A percentile compares a stretch with the other conserved stretches of the same genome.
Evolutionary conservation across 768 basidiomycete species (phyloP).

Genomic region (Leucosporidium yakuticum): DNA sequence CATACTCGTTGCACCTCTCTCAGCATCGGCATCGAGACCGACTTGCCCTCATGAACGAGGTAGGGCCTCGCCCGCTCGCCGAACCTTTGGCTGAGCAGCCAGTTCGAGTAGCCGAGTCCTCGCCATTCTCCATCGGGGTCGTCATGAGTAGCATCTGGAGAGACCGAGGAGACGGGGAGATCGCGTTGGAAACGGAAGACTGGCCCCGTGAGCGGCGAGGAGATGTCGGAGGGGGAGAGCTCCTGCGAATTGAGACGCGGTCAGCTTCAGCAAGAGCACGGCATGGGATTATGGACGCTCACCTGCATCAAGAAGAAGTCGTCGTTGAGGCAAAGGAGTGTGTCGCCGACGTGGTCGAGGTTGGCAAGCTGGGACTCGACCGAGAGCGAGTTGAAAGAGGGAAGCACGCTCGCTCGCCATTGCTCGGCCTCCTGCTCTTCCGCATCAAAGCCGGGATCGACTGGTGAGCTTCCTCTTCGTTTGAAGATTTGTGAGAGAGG

Average conservation of each 20-base stretch:
- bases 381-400: conserved; percentile 39
- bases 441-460: no score
- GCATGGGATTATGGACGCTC: not conserved
- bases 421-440: conserved; percentile 1
- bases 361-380: conserved; percentile 36
- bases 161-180: conserved; percentile 39
- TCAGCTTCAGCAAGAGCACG: conserved; percentile 4
- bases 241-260: not conserved
- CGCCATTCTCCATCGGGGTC: conserved; percentile 46
- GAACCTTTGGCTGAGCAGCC: conserved; percentile 46
- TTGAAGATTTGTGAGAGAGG: conserved; percentile 17
- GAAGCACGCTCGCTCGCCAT: conserved; percentile 25
- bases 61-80: conserved; percentile 46
- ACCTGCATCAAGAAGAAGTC: conserved; percentile 7
- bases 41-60: conserved; percentile 47
- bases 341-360: conserved; percentile 11
- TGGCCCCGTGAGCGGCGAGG: conserved; percentile 42
- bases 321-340: not conserved
- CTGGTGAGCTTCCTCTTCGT: not conserved
- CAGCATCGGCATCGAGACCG: conserved; percentile 43
- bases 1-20: conserved; percentile 44
- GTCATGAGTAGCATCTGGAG: conserved; percentile 26
- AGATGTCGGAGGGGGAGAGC: conserved; percentile 19
- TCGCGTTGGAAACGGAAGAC: conserved; percentile 46
- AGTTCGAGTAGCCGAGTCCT: conserved; percentile 44